Evolutionary conservation across 805 yeast genomes (phyloP), one percentile per base, ranked within the genome.

Genomic region (Saccharomycopsis selenospora): DNA sequence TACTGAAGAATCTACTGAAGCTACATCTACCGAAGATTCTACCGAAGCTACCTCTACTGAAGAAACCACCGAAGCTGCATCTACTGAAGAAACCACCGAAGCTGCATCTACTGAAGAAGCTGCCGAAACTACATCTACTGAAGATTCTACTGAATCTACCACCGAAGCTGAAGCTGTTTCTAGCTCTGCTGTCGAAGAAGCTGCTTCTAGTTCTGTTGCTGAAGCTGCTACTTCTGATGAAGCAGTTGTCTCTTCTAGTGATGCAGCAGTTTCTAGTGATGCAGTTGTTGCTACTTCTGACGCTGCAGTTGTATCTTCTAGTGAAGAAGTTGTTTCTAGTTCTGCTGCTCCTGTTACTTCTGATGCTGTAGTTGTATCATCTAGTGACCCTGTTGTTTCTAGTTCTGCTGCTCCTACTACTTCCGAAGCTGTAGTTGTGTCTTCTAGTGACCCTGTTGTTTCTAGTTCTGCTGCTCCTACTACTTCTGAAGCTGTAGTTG

Each of bases 261-360:
- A 23, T 11, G 11, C 46, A 7, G 38, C 17, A 18, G 26, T 22
- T n/a, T 26, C 43, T 10, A 27, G n/a, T 29, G 18, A 18, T 11
- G 22, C 26, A 11, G 24, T 30, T 24, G 25, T 49, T 30, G 24
- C 42, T 11, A 17, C 26, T 17, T 38, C 33, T 11, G 30, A 36
- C 24, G 17, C 43, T 14, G 50, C 20, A 24, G 20, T 14, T 11
- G 11, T 41, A 20, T n/a, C 46, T 33, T 24, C 45, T 5, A 36
- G 49, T 13, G 27, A 47, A 30, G 46, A 53, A 18, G 18, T 47
- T 36, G 44, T 50, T 22, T 41, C 47, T 26, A 13, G 47, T 38
- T 38, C 48, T 41, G 42, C 53, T 18, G 40, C 43, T 22, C 47
- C 51, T 22, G 43, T 50, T 28, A 33, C 46, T 18, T 40, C 49